Conservation (phyloP, 495 filamentous ascomycete genomes). For the Xeromyces bisporus region DNA sequence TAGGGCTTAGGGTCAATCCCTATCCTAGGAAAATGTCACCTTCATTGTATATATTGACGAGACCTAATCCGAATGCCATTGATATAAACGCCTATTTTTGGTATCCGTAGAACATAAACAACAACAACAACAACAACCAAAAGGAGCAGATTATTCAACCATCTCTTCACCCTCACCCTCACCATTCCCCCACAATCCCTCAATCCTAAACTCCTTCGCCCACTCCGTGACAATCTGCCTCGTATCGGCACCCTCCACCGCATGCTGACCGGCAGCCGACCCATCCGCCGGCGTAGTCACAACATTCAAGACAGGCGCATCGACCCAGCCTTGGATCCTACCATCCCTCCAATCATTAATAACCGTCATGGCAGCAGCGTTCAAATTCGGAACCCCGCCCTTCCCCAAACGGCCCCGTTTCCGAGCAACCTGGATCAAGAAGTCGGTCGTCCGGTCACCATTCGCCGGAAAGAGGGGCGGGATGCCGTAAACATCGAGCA, state of each 20-base stretch:
- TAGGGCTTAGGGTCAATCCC: background rate
- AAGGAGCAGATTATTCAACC: conserved; percentile 19
- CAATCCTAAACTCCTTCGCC: conserved; percentile 91
- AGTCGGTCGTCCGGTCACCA: conserved; percentile 74
- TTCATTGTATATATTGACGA: too few relatives aligned
- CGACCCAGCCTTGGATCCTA: conserved; percentile 82
- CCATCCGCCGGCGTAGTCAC: conserved; percentile 21
- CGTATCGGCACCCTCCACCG: conserved; percentile 37
- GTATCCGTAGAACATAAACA: conserved; percentile 13
- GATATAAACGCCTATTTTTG: conserved; percentile 21
- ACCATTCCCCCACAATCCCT: conserved; percentile 74
- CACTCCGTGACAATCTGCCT: conserved; percentile 83
- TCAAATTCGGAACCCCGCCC: conserved; percentile 76
- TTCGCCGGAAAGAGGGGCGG: conserved; percentile 50
- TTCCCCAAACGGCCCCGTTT: conserved; percentile 82
- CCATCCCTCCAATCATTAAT: conserved; percentile 94
- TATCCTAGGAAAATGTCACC: too few relatives aligned
- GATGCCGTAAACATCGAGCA: conserved; percentile 67
- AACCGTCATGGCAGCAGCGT: conserved; percentile 77
- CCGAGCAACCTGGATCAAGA: conserved; percentile 82
- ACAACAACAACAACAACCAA: conserved; percentile 12
- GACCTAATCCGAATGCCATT: background rate
- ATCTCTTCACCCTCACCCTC: conserved; percentile 28
- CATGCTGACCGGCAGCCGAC: conserved; percentile 11
- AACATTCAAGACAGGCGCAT: conserved; percentile 48